These are phyloP conservation scores for Lecanoromycetidae sp. DNA, from an alignment of 2,329 filamentous ascomycete genomes.

Conservation along the genomic window DNA sequence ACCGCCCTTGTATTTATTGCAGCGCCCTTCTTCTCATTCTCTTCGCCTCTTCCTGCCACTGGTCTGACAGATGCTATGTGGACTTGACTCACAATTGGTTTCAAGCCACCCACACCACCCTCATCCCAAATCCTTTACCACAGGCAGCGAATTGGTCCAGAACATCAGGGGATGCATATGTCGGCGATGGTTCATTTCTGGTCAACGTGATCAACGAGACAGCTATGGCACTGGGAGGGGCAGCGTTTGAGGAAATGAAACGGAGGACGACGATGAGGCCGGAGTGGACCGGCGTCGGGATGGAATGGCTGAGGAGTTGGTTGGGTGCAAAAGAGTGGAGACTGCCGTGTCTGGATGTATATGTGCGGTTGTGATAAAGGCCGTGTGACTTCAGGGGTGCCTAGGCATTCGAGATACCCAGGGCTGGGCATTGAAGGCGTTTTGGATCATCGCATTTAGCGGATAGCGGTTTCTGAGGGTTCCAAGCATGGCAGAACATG, in stretches of 20 bases:
- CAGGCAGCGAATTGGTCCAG: constrained; percentile 21
- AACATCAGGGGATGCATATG: constrained; percentile 15
- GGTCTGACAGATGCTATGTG: constrained; percentile 84
- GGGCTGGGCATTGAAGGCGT: not conserved
- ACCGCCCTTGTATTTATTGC: constrained; percentile 78
- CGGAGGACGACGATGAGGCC: constrained; percentile 28
- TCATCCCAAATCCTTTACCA: constrained; percentile 27
- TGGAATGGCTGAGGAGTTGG: constrained; percentile 76
- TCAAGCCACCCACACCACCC: constrained; percentile 64
- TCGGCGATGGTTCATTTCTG: constrained; percentile 28
- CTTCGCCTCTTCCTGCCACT: constrained; percentile 81
- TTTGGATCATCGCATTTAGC: constrained; percentile 4
- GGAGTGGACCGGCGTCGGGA: constrained; percentile 64
- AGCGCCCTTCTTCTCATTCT: constrained; percentile 90
- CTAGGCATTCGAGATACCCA: not conserved
- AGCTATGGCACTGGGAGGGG: constrained; percentile 52
- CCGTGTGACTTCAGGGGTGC: not conserved
- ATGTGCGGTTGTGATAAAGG: constrained; percentile 53
- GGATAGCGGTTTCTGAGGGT: not conserved
- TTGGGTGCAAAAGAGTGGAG: constrained; percentile 78
- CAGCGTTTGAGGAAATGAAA: constrained; percentile 50
- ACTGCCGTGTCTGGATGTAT: constrained; percentile 80
- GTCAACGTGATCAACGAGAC: constrained; percentile 52
- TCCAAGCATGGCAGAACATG: not conserved
- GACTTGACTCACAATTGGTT: constrained; percentile 71